These are phyloP conservation scores for Serpula lacrymans DNA, from an alignment of 768 basidiomycete genomes.

Conservation along the genomic window DNA sequence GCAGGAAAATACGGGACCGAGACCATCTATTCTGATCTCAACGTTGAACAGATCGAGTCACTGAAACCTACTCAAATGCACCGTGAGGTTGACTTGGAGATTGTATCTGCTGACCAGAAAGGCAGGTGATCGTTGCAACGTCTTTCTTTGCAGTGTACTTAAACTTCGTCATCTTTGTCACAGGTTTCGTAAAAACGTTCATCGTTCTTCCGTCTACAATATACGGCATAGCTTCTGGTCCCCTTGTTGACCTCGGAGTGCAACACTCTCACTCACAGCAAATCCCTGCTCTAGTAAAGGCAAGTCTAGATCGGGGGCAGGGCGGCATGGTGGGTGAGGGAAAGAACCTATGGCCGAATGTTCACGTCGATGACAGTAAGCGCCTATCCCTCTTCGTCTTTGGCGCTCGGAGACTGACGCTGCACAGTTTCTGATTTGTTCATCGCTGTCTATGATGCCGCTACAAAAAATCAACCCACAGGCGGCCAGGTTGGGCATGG, in stretches of 20 bases:
- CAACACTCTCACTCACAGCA: slow-evolving; percentile 20
- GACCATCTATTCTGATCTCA: slow-evolving; percentile 40
- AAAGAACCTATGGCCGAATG: slow-evolving; percentile 22
- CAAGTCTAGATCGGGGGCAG: slow-evolving; percentile 15
- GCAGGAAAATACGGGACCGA: slow-evolving; percentile 30
- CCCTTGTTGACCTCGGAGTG: slow-evolving; percentile 15
- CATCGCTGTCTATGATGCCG: slow-evolving; percentile 33
- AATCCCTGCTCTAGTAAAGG: slow-evolving; percentile 21
- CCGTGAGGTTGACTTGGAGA: slow-evolving; percentile 41
- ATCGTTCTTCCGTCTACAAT: slow-evolving; percentile 44
- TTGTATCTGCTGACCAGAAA: slow-evolving; percentile 40
- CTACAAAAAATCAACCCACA: slow-evolving; percentile 11
- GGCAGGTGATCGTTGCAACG: too few relatives aligned
- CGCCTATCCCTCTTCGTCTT: background rate
- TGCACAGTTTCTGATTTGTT: slow-evolving; percentile 43
- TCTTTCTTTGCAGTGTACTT: background rate
- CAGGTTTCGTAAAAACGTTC: slow-evolving; percentile 46
- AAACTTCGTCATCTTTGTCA: too few relatives aligned
- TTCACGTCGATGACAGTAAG: slow-evolving; percentile 20
- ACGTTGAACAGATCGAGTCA: slow-evolving; percentile 40
- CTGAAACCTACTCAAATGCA: slow-evolving; percentile 40
- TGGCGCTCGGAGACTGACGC: background rate
- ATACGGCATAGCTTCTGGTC: slow-evolving; percentile 17
- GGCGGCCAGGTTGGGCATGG: slow-evolving; percentile 33
- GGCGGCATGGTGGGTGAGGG: slow-evolving; percentile 23